Percentiles rank a stretch among this genome's conserved stretches.
These are phyloP conservation scores for Xylaria polymorpha DNA, from an alignment of 2,329 filamentous ascomycete species.

Conservation along the genomic window DNA sequence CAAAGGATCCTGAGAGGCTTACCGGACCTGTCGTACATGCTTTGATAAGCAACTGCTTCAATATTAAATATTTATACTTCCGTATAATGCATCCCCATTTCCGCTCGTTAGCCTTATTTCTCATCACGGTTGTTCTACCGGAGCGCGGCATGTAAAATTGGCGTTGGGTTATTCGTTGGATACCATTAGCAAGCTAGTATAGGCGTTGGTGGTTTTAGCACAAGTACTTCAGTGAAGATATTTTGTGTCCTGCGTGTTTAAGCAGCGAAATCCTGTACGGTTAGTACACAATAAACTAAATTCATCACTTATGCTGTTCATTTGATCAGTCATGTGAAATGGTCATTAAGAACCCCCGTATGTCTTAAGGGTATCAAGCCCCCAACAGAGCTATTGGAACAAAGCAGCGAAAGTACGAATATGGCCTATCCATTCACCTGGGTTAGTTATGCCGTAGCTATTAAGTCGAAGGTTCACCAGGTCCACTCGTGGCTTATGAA, in stretches of 20 bases:
- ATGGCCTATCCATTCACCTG: background rate
- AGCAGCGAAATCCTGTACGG: background rate
- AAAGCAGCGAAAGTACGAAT: background rate
- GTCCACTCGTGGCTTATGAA: background rate
- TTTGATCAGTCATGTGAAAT: background rate
- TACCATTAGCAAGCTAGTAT: slow-evolving; percentile 40
- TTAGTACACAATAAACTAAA: slow-evolving; percentile 6
- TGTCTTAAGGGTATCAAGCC: background rate
- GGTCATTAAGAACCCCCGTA: background rate
- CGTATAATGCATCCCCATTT: slow-evolving; percentile 22
- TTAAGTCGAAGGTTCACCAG: background rate
- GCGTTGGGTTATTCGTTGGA: slow-evolving; percentile 35
- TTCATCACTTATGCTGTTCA: background rate
- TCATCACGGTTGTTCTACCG: background rate
- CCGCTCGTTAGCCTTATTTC: background rate
- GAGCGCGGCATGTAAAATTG: slow-evolving; percentile 15
- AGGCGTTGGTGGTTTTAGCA: slow-evolving; percentile 38
- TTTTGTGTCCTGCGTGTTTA: background rate
- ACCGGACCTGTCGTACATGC: slow-evolving; percentile 61
- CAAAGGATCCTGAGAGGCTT: slow-evolving; percentile 53
- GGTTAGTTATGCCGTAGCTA: background rate
- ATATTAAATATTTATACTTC: background rate
- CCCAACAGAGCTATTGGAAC: background rate
- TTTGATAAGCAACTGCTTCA: slow-evolving; percentile 48
- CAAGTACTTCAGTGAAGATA: slow-evolving; percentile 1